These are phyloP conservation scores for Endocarpon pusillum DNA, from an alignment of 495 filamentous ascomycete species.

Conservation along the genomic window DNA sequence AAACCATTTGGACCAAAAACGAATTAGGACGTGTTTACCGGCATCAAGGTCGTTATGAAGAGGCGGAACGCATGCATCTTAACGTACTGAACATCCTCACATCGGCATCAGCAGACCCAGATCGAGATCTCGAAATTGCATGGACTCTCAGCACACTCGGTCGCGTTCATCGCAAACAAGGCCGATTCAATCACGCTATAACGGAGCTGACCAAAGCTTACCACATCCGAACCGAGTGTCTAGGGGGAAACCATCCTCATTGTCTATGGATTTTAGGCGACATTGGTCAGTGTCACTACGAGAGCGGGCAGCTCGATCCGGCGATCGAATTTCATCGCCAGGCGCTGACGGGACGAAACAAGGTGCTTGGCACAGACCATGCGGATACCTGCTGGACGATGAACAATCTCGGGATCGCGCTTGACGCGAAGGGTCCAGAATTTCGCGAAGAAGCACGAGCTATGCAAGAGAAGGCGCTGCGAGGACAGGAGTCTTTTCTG, in stretches of 20 bases:
- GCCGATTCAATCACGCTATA: neutral
- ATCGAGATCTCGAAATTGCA: neutral
- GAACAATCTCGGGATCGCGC: slow-evolving; percentile 4
- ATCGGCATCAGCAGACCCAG: too few species aligned
- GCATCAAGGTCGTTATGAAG: neutral
- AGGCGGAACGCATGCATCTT: neutral
- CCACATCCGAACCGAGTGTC: neutral
- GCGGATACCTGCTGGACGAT: slow-evolving; percentile 5
- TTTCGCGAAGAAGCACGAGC: neutral
- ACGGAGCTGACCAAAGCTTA: neutral
- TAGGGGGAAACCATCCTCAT: neutral
- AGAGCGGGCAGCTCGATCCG: neutral
- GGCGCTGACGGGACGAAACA: slow-evolving; percentile 3
- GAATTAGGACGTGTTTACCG: neutral
- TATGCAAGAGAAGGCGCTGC: neutral
- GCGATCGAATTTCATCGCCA: slow-evolving; percentile 1
- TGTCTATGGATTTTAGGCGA: neutral
- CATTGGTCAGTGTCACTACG: neutral
- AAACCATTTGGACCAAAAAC: neutral
- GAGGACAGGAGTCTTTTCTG: neutral
- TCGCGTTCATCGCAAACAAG: neutral
- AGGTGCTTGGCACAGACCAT: slow-evolving; percentile 7
- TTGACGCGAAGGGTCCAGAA: neutral
- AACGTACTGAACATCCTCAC: neutral
- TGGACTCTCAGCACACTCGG: neutral